phyloP scores from a whole-genome alignment of 305 asterid genomes.

The Fraxinus sp. region DNA sequence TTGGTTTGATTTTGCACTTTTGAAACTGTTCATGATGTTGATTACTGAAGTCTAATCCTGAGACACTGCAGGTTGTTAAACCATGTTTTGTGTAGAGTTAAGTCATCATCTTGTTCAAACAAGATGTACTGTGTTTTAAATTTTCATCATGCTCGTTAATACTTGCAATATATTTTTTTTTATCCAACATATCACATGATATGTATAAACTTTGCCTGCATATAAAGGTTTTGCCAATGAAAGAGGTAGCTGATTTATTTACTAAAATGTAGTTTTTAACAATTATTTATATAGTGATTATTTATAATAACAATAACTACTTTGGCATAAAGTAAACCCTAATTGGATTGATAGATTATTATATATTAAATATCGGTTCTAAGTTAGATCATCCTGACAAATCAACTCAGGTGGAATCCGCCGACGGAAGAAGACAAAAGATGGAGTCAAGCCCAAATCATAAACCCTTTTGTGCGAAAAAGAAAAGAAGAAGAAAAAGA shows the following conservation, averaged over 20 bases:
- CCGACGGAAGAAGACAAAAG: conserved; percentile 10
- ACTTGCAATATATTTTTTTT: too few relatives aligned
- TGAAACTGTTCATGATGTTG: too few relatives aligned
- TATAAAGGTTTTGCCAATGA: not conserved
- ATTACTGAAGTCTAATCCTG: too few relatives aligned
- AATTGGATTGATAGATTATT: not conserved
- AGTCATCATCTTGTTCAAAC: too few relatives aligned
- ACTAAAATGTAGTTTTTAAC: not conserved
- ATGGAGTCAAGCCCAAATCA: not conserved
- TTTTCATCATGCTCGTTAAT: too few relatives aligned
- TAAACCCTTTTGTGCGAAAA: too few relatives aligned
- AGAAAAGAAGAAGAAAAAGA: too few relatives aligned
- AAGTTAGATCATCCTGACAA: not conserved
- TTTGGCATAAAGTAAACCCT: not conserved
- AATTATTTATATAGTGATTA: not conserved
- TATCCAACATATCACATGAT: not conserved
- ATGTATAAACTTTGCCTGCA: not conserved
- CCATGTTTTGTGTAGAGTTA: too few relatives aligned
- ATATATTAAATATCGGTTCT: not conserved
- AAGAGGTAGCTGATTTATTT: too few relatives aligned
- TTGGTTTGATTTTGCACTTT: too few relatives aligned
- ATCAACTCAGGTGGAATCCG: not conserved
- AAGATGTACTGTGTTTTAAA: not conserved
- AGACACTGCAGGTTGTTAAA: too few relatives aligned
- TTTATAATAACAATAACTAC: not conserved